These are phyloP conservation scores for Oidium heveae DNA, from an alignment of 2,329 filamentous ascomycete species.

Conservation along the genomic window DNA sequence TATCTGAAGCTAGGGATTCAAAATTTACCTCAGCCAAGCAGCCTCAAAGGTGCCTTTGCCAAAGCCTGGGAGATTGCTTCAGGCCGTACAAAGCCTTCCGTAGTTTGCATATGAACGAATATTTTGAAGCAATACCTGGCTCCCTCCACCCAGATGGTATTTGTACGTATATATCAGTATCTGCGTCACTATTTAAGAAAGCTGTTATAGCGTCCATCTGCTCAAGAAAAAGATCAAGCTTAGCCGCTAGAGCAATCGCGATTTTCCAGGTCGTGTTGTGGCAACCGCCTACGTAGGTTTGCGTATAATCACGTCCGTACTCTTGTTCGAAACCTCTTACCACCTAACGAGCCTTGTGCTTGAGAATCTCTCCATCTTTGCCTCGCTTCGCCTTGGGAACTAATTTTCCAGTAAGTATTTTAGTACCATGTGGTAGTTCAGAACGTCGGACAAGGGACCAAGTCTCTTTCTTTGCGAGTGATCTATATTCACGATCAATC, in stretches of 20 bases:
- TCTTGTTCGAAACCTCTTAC: neutral
- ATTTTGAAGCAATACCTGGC: neutral
- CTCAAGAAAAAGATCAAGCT: neutral
- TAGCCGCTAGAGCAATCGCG: neutral
- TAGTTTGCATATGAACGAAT: neutral
- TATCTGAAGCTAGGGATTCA: neutral
- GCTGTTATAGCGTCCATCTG: conserved; percentile 1
- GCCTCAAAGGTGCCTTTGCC: conserved; percentile 1
- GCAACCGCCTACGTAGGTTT: neutral
- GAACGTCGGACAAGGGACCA: neutral
- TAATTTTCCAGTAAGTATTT: neutral
- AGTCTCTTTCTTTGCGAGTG: neutral
- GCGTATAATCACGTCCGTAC: neutral
- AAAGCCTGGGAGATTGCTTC: neutral
- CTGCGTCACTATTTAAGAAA: neutral
- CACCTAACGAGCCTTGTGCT: neutral
- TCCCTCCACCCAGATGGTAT: neutral
- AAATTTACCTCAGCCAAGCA: neutral
- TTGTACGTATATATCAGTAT: neutral
- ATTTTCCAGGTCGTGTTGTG: neutral
- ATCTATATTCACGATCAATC: conserved; percentile 1
- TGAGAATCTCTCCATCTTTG: neutral
- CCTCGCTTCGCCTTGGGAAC: neutral
- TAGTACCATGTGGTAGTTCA: neutral
- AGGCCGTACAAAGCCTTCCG: neutral